Conservation (phyloP, 2,329 filamentous ascomycete species). For the Fusarium sp. region DNA sequence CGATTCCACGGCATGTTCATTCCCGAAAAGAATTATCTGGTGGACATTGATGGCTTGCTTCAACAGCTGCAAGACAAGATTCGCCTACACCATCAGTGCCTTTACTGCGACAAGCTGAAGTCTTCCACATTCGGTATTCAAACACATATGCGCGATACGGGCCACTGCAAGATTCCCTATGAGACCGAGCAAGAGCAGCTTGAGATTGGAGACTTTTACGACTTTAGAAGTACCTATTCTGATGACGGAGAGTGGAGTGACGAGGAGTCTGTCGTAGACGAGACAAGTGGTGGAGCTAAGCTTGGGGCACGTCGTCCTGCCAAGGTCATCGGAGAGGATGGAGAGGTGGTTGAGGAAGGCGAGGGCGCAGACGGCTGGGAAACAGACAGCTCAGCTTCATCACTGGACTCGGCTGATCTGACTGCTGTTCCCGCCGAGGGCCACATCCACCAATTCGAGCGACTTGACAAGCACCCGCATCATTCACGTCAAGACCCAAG, state of each 20-base stretch:
- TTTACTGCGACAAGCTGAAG: slow-evolving; percentile 88
- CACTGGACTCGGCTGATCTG: slow-evolving; percentile 85
- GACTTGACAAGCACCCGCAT: slow-evolving; percentile 77
- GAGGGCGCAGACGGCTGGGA: slow-evolving; percentile 87
- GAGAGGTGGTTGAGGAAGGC: slow-evolving; percentile 63
- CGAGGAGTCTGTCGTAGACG: slow-evolving; percentile 56
- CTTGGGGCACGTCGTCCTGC: slow-evolving; percentile 70
- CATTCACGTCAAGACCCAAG: slow-evolving; percentile 78
- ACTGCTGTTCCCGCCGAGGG: slow-evolving; percentile 81
- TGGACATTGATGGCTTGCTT: slow-evolving; percentile 84
- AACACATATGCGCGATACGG: slow-evolving; percentile 97
- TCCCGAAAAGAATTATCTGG: slow-evolving; percentile 86
- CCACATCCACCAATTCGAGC: slow-evolving; percentile 76
- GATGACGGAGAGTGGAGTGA: slow-evolving; percentile 77
- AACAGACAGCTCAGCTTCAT: slow-evolving; percentile 91
- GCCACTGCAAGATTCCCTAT: slow-evolving; percentile 97
- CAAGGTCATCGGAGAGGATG: slow-evolving; percentile 63
- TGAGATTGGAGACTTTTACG: slow-evolving; percentile 95
- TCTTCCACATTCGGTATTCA: slow-evolving; percentile 83
- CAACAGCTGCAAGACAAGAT: slow-evolving; percentile 83
- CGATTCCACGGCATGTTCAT: slow-evolving; percentile 96
- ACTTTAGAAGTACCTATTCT: slow-evolving; percentile 95
- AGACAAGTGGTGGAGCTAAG: slow-evolving; percentile 71
- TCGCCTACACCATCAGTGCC: slow-evolving; percentile 81
- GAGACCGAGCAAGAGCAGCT: slow-evolving; percentile 89